phyloP scores from a whole-genome alignment of 352 stramenopile genomes.

The Phytopythium montanum region DNA sequence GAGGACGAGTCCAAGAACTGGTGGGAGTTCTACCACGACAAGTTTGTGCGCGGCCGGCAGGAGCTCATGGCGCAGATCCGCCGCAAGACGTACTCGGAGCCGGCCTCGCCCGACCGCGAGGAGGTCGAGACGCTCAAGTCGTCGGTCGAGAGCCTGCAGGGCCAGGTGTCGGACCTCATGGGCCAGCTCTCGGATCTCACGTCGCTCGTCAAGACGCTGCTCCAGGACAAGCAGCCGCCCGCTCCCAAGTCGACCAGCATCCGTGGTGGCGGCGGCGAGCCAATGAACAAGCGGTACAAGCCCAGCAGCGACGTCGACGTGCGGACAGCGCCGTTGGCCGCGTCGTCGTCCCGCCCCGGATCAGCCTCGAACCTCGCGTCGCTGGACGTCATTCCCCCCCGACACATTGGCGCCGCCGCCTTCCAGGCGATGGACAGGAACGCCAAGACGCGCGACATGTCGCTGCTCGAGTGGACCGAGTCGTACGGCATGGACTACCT shows the following conservation, averaged over 20 bases:
- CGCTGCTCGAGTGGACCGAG: slow-evolving; percentile 77
- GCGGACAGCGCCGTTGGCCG: not conserved
- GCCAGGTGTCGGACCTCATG: slow-evolving; percentile 77
- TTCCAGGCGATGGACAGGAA: slow-evolving; percentile 27
- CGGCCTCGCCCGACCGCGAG: slow-evolving; percentile 64
- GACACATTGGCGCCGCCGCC: not conserved
- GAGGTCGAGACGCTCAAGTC: slow-evolving; percentile 76
- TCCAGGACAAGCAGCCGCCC: slow-evolving; percentile 45
- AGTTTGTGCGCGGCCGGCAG: slow-evolving; percentile 84
- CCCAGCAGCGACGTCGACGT: slow-evolving; percentile 8
- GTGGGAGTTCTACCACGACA: slow-evolving; percentile 92
- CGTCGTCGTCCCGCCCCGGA: slow-evolving; percentile 8
- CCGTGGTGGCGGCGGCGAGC: slow-evolving; percentile 16
- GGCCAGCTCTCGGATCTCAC: slow-evolving; percentile 70
- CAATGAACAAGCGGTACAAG: slow-evolving; percentile 46
- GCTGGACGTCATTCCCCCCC: slow-evolving; percentile 11
- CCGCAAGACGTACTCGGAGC: slow-evolving; percentile 86
- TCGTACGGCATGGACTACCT: slow-evolving; percentile 78
- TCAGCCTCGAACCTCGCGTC: not conserved
- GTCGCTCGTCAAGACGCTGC: slow-evolving; percentile 62
- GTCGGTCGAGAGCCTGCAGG: slow-evolving; percentile 67
- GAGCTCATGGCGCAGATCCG: slow-evolving; percentile 87
- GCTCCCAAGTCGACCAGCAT: slow-evolving; percentile 1
- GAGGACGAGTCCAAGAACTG: slow-evolving; percentile 83
- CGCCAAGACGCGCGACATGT: slow-evolving; percentile 57